Conservation (phyloP, 345 rosid genomes). For the Conringia planisiliqua region DNA sequence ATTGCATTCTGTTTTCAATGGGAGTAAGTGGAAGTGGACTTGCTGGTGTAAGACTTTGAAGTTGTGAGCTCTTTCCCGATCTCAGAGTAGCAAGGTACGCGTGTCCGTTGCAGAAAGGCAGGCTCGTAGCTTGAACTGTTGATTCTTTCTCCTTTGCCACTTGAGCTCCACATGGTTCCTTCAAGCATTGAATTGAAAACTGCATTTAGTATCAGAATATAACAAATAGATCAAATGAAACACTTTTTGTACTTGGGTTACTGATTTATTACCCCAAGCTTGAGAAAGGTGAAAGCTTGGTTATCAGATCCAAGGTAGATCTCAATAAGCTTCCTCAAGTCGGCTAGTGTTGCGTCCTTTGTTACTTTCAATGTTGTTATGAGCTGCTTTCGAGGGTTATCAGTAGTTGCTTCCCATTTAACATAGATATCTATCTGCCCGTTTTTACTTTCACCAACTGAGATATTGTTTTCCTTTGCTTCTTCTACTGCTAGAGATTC, state of each 20-base stretch:
- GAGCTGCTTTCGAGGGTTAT: slow-evolving; percentile 47
- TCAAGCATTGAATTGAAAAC: slow-evolving; percentile 25
- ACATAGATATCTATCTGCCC: slow-evolving; percentile 49
- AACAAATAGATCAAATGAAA: background rate
- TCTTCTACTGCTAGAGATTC: slow-evolving; percentile 19
- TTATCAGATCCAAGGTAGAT: slow-evolving; percentile 60
- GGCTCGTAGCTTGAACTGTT: slow-evolving; percentile 41
- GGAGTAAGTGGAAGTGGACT: slow-evolving; percentile 55
- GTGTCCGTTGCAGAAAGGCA: slow-evolving; percentile 45
- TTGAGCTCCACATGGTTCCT: slow-evolving; percentile 58
- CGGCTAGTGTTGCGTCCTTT: slow-evolving; percentile 58
- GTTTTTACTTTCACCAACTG: slow-evolving; percentile 27
- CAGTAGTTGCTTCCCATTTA: slow-evolving; percentile 61
- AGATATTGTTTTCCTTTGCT: slow-evolving; percentile 55
- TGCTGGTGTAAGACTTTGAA: slow-evolving; percentile 29
- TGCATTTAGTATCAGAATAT: slow-evolving; percentile 4
- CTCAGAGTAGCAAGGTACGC: slow-evolving; percentile 55
- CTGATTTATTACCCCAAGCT: slow-evolving; percentile 44
- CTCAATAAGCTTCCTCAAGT: slow-evolving; percentile 68
- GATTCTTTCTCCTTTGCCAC: slow-evolving; percentile 58
- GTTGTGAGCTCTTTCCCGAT: slow-evolving; percentile 36
- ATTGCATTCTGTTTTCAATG: slow-evolving; percentile 53
- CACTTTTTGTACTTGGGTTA: background rate
- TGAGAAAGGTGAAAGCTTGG: slow-evolving; percentile 52
- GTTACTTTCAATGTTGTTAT: slow-evolving; percentile 52